Evolutionary conservation across 768 basidiomycete genomes (phyloP).

Genomic region (Sporobolomyces pararoseus): DNA sequence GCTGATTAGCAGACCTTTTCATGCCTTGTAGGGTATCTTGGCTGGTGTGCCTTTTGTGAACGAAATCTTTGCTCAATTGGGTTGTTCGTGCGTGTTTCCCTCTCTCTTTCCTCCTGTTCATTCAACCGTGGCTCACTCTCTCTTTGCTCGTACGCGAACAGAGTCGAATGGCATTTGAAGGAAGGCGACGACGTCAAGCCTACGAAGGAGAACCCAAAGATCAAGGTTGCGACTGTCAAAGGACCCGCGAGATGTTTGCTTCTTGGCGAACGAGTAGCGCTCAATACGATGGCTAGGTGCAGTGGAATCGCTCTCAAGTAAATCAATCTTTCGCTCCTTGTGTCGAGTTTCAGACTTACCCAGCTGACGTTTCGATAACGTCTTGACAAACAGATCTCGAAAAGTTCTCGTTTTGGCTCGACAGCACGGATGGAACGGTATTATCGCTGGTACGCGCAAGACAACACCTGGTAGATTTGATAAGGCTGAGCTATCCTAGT

Average conservation of each 20-base stretch:
- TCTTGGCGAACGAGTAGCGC: constrained; percentile 83
- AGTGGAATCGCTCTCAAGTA: constrained; percentile 95
- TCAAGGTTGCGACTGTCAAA: constrained; percentile 74
- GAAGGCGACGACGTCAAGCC: constrained; percentile 81
- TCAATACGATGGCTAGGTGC: constrained; percentile 90
- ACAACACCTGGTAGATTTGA: constrained; percentile 93
- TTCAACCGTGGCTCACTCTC: neutral
- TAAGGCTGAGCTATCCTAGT: no score
- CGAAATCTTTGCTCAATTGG: constrained; percentile 82
- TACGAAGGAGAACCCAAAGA: constrained; percentile 59
- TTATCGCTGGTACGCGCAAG: constrained; percentile 92
- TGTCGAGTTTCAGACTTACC: no score
- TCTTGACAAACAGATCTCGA: constrained; percentile 63
- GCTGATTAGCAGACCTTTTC: neutral
- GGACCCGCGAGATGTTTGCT: constrained; percentile 84
- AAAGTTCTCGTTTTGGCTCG: constrained; percentile 72
- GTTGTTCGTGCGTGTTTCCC: constrained; percentile 68
- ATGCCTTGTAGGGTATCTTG: constrained; percentile 57
- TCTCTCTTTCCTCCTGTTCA: neutral
- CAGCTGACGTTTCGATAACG: no score
- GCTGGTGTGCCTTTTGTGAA: constrained; percentile 95
- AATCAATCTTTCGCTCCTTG: constrained; percentile 43
- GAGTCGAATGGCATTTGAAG: constrained; percentile 86
- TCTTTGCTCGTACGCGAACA: constrained; percentile 49
- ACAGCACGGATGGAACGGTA: constrained; percentile 74